Evolutionary conservation across 257 asterid genomes (phyloP), one percentile per base, ranked within the genome.

Genomic region (Rauvolfia tetraphylla): DNA sequence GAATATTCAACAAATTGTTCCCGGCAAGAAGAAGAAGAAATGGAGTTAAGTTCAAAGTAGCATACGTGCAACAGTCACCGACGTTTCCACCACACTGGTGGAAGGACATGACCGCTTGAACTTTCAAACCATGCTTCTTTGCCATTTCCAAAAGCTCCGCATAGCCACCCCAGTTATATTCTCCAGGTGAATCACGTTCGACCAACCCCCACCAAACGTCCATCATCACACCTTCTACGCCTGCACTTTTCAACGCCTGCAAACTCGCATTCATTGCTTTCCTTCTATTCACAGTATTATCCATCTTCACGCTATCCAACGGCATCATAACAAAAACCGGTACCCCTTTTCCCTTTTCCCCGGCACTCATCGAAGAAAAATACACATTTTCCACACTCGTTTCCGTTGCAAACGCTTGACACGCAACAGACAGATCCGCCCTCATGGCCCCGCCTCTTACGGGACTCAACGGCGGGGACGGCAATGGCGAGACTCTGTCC

Each of bases 301-400:
- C 89, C 97, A 88, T 88, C 68, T 85, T 90, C 85, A 95, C 99
- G 75, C 96, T 92, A 75, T 95, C 99, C 82, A 95, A 75, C 57
- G 99, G 99, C 99, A 93, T 95, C 99, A 95, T 95, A 17, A 95
- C 99, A 69, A 83, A 95, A 49, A 95, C 96, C 71, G 99, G 98
- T 49, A 93, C 96, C 34, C 99, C 99, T 56, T 73, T 85, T 31
- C 74, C 86, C 71, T 61, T 75, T 44, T 44, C 83, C 81, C 78
- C 69, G 68, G 71, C 56, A 61, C 54, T 75, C 66, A 18, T 59
- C 75, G 48, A 83, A 78, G 34, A 80, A 83, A 27, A 44, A 57
- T 15, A 62, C 76, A 62, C 79, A 27, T 79, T 86, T 84, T 80
- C 82, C 22, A 14, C 72, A n/a, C 14, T 79, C 0, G 83, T 58